Percentiles rank a stretch among this genome's conserved stretches.
These are phyloP conservation scores for Bolboschoenus planiculmis DNA, from an alignment of 176 grass and related monocot genomes.

Conservation along the genomic window DNA sequence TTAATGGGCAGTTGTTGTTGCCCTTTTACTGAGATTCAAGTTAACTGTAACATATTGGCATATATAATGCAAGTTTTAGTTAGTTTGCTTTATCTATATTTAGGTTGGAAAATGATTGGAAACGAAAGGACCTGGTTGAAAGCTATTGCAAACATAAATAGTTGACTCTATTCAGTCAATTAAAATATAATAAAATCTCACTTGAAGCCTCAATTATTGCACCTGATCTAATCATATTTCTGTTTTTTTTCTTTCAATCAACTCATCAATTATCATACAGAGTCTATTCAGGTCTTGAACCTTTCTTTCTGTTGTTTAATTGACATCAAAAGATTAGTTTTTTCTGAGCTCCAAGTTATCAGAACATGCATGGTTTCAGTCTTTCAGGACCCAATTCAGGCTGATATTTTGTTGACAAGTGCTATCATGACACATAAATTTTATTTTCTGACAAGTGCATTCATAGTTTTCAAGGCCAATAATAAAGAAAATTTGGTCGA, in stretches of 20 bases:
- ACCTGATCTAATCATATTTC: neutral
- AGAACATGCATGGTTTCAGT: too few species aligned
- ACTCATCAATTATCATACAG: neutral
- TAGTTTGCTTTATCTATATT: neutral
- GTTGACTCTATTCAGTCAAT: neutral
- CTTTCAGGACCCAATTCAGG: too few species aligned
- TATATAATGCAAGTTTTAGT: neutral
- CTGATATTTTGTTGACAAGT: too few species aligned
- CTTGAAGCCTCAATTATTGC: constrained; percentile 1
- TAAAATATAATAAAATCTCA: neutral
- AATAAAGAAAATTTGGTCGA: neutral
- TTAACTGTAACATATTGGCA: neutral
- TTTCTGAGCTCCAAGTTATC: neutral
- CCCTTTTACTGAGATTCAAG: neutral
- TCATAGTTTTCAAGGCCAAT: too few species aligned
- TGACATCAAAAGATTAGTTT: neutral
- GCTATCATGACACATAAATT: too few species aligned
- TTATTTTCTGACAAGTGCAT: neutral
- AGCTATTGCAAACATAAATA: neutral
- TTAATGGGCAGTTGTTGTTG: neutral
- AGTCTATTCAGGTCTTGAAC: neutral
- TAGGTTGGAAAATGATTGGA: neutral
- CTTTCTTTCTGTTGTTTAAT: neutral
- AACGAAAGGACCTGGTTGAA: neutral
- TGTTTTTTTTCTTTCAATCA: neutral